Evolutionary conservation across 2,329 filamentous ascomycete species (phyloP).

Genomic region (Pseudofabraea citricarpa): DNA sequence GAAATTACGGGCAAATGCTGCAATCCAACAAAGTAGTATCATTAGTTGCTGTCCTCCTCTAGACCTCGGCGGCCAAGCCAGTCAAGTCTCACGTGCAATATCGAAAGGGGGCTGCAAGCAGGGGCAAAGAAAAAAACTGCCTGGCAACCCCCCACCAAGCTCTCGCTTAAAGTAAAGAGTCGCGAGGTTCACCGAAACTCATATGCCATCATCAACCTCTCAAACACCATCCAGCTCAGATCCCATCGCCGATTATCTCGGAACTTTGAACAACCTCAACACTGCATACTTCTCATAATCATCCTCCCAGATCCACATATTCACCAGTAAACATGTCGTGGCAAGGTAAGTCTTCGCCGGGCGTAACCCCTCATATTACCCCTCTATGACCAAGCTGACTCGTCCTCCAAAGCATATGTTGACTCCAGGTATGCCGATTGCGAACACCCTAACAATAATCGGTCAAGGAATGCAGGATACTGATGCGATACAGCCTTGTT

Average conservation of each 20-base stretch:
- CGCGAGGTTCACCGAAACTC: too few relatives aligned
- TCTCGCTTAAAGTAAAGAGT: too few relatives aligned
- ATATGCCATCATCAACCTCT: not conserved
- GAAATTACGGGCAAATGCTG: too few relatives aligned
- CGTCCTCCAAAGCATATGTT: constrained; percentile 47
- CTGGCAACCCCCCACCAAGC: too few relatives aligned
- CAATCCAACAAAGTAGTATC: too few relatives aligned
- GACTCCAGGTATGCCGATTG: constrained; percentile 48
- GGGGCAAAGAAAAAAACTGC: too few relatives aligned
- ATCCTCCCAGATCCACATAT: constrained; percentile 7
- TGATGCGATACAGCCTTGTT: constrained; percentile 59
- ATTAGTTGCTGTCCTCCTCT: too few relatives aligned
- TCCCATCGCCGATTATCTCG: too few relatives aligned
- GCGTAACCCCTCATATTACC: constrained; percentile 22
- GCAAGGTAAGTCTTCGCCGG: constrained; percentile 54
- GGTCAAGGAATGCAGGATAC: constrained; percentile 3
- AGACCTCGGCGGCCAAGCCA: too few relatives aligned
- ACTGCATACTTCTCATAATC: too few relatives aligned
- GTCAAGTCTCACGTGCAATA: too few relatives aligned
- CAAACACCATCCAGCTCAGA: not conserved
- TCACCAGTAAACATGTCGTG: constrained; percentile 56
- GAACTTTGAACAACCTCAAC: constrained; percentile 4
- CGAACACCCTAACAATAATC: not conserved
- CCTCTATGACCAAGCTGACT: constrained; percentile 1
- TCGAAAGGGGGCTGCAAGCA: too few relatives aligned